phyloP scores from a whole-genome alignment of 257 asterid genomes.

The Solanum okadae region DNA sequence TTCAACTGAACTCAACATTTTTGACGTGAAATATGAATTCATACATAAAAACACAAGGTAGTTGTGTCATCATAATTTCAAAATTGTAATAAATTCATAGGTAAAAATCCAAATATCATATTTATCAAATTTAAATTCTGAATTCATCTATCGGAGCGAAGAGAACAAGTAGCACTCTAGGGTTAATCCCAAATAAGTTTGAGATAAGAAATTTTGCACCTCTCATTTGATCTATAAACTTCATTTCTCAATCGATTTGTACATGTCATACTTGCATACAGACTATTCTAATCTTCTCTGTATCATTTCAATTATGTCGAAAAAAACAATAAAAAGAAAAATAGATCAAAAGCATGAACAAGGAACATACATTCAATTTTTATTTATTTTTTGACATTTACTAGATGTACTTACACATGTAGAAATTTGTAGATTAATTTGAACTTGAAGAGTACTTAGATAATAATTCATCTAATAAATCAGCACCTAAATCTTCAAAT shows the following conservation, averaged over 20 bases:
- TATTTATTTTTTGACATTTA: not conserved
- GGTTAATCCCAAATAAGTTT: not conserved
- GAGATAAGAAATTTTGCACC: not conserved
- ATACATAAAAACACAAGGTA: not conserved
- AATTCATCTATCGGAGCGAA: not conserved
- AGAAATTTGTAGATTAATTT: not conserved
- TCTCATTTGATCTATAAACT: not conserved
- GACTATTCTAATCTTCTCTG: not conserved
- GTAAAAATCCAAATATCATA: not conserved
- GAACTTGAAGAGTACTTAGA: not conserved
- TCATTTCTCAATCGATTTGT: not conserved
- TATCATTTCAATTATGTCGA: not conserved
- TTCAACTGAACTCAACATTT: not conserved
- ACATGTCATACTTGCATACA: not conserved
- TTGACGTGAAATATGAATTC: not conserved
- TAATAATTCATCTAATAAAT: constrained; percentile 3
- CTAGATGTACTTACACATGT: not conserved
- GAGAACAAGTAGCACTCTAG: not conserved
- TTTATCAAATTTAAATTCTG: not conserved
- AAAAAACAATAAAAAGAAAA: not conserved
- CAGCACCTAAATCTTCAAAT: constrained; percentile 6
- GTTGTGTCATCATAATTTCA: not conserved
- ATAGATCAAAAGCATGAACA: not conserved
- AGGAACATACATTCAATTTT: not conserved
- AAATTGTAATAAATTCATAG: not conserved